Percentiles rank a stretch among this genome's conserved stretches.
Evolutionary conservation across 345 rosid species (phyloP).

Genomic region (Rhizophora apiculata): DNA sequence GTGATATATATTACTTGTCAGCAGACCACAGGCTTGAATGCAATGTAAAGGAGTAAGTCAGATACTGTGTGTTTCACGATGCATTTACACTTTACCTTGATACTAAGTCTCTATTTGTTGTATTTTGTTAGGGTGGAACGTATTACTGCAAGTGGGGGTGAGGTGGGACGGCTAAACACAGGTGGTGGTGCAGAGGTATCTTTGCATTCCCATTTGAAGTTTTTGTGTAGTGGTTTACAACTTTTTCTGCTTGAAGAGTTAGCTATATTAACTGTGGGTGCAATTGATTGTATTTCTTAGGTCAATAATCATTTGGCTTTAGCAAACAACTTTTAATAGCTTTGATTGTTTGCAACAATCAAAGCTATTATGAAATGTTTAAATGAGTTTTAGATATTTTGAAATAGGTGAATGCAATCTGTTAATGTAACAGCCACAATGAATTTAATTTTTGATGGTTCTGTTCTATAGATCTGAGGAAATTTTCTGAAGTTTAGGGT

Average conservation of each 20-base stretch:
- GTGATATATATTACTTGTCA: constrained; percentile 80
- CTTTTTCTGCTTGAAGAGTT: not conserved
- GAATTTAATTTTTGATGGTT: too few relatives aligned
- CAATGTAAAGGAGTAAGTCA: constrained; percentile 89
- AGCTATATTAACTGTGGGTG: not conserved
- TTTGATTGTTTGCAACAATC: too few relatives aligned
- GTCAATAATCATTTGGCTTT: too few relatives aligned
- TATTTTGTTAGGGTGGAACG: constrained; percentile 69
- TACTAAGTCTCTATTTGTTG: constrained; percentile 18
- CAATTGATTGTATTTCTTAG: too few relatives aligned
- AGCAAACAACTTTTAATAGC: too few relatives aligned
- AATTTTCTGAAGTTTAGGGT: constrained; percentile 20
- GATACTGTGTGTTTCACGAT: not conserved
- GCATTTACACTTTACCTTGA: constrained; percentile 10
- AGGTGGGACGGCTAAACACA: constrained; percentile 93
- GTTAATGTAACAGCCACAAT: too few relatives aligned
- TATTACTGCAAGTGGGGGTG: constrained; percentile 95
- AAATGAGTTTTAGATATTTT: too few relatives aligned
- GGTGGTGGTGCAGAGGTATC: constrained; percentile 98
- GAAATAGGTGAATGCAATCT: too few relatives aligned
- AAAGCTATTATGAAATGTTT: too few relatives aligned
- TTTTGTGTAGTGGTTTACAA: not conserved
- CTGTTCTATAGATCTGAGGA: not conserved
- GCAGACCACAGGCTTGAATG: constrained; percentile 96
- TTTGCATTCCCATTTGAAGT: constrained; percentile 16